These are phyloP conservation scores for Marchantia paleacea DNA, from an alignment of 225 moss, liverwort and hornwort genomes.

Conservation along the genomic window DNA sequence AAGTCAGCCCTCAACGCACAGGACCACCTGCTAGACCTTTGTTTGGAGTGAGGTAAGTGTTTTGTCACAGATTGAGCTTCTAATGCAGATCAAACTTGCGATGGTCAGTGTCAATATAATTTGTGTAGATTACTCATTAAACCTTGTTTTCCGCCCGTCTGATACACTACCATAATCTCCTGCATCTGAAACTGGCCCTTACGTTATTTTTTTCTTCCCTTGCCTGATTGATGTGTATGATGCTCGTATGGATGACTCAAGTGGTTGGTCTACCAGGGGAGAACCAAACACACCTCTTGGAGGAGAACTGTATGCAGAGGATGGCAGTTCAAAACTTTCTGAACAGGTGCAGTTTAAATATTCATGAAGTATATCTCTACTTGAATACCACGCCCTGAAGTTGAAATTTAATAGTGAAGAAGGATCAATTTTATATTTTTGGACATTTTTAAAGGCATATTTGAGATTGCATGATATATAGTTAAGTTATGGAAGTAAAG, in stretches of 20 bases:
- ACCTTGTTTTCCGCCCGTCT: neutral
- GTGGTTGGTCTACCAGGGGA: constrained; percentile 48
- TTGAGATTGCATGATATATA: too few species aligned
- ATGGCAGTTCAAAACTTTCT: constrained; percentile 70
- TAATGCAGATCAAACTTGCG: neutral
- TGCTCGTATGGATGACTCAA: constrained; percentile 15
- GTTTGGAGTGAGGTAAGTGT: constrained; percentile 83
- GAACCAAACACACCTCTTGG: constrained; percentile 78
- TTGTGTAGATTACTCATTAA: neutral
- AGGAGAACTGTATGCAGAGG: constrained; percentile 73
- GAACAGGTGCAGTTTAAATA: constrained; percentile 52
- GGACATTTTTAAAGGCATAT: too few species aligned
- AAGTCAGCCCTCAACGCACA: constrained; percentile 47
- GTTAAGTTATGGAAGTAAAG: too few species aligned
- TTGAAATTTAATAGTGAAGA: neutral
- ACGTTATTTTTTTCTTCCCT: neutral
- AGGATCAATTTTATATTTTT: too few species aligned
- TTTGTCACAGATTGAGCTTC: neutral
- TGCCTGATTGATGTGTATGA: constrained; percentile 1
- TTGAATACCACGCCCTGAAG: neutral
- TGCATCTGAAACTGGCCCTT: neutral
- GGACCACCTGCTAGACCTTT: constrained; percentile 76
- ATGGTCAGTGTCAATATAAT: neutral
- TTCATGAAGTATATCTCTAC: neutral
- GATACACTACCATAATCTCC: neutral